Evolutionary conservation across 2,329 filamentous ascomycete genomes (phyloP).

Genomic region (Apiospora arundinis): DNA sequence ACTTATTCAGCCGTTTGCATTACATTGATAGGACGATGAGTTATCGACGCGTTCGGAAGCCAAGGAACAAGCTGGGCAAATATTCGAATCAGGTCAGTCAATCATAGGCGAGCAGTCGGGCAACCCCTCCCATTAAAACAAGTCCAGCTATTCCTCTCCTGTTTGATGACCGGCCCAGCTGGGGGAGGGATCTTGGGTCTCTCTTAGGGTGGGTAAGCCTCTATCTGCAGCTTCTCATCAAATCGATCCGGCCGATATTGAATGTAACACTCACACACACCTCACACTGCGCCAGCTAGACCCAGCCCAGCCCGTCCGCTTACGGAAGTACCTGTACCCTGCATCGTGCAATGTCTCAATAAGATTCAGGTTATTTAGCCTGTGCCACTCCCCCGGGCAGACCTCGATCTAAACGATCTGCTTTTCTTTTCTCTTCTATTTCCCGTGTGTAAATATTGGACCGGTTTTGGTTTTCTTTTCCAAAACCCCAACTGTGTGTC

Average conservation of each 20-base stretch:
- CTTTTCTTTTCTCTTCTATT: not conserved
- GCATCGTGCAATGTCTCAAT: slow-evolving; percentile 13
- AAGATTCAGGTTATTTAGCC: slow-evolving; percentile 11
- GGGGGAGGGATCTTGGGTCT: not conserved
- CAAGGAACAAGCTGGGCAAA: not conserved
- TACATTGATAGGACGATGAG: slow-evolving; percentile 3
- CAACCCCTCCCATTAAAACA: not conserved
- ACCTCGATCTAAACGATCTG: not conserved
- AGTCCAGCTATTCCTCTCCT: not conserved
- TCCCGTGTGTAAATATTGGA: not conserved
- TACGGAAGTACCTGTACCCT: slow-evolving; percentile 9
- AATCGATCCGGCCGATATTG: not conserved
- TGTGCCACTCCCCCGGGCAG: slow-evolving; percentile 16
- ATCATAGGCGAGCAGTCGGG: not conserved
- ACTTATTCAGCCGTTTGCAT: not conserved
- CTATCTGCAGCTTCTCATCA: not conserved
- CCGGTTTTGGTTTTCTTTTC: not conserved
- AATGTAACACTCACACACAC: not conserved
- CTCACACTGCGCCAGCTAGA: not conserved
- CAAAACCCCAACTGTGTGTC: not conserved
- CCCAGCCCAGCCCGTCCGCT: slow-evolving; percentile 2
- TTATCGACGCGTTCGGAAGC: not conserved
- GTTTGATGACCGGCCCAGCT: slow-evolving; percentile 1
- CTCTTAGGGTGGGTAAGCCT: not conserved
- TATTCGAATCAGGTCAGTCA: not conserved